Conservation (phyloP, 164 flowering plant genomes). For the Kalanchoe fedtschenkoi region DNA sequence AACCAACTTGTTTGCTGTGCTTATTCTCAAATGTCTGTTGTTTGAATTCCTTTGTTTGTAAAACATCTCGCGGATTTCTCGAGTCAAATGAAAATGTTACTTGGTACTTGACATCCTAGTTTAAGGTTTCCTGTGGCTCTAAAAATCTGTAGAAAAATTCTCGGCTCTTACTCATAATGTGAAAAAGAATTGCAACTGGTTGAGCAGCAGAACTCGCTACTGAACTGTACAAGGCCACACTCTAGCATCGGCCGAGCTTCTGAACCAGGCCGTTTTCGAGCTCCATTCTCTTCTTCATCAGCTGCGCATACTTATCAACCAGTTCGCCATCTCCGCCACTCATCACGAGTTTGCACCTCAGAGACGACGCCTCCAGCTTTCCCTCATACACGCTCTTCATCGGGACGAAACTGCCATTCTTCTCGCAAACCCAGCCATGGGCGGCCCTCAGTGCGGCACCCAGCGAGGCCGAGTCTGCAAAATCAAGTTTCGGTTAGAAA, state of each 20-base stretch:
- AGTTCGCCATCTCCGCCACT: slow-evolving; percentile 44
- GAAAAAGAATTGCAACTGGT: too few relatives aligned
- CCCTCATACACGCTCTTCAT: slow-evolving; percentile 51
- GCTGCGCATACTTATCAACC: slow-evolving; percentile 36
- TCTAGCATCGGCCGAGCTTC: slow-evolving; percentile 43
- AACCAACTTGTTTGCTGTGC: too few relatives aligned
- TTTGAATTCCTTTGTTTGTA: too few relatives aligned
- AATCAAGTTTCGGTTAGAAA: background rate
- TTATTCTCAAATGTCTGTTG: too few relatives aligned
- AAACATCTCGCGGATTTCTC: too few relatives aligned
- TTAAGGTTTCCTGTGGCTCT: too few relatives aligned
- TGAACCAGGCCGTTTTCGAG: slow-evolving; percentile 67
- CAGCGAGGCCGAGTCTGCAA: slow-evolving; percentile 85
- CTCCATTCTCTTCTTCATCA: slow-evolving; percentile 81
- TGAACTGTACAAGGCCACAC: background rate
- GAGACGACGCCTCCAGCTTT: slow-evolving; percentile 61
- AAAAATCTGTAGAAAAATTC: too few relatives aligned
- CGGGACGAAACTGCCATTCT: slow-evolving; percentile 55
- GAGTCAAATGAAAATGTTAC: too few relatives aligned
- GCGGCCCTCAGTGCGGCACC: slow-evolving; percentile 95
- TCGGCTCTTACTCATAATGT: too few relatives aligned
- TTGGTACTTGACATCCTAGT: too few relatives aligned
- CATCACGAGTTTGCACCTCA: slow-evolving; percentile 52
- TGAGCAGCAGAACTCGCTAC: background rate
- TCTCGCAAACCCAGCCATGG: slow-evolving; percentile 91